Base-by-base conservation (phyloP, 192 early-diverging fungal genomes). In the Funneliformis mosseae region DNA sequence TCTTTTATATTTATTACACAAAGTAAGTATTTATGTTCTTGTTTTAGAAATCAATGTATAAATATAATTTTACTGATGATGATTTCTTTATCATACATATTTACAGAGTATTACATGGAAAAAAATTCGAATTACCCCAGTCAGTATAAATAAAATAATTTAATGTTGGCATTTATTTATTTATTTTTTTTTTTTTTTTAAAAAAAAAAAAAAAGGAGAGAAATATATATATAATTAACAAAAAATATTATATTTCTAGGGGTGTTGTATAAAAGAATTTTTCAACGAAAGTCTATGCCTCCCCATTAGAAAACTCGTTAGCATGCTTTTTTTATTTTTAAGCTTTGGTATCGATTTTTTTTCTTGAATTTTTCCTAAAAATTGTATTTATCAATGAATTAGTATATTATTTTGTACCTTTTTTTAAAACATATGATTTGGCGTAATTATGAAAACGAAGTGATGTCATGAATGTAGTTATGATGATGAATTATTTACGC, bases 1-100 rank as follows among this genome's bases (percentile, higher is more conserved):
- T 99, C 84, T 97, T 98, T 88, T 99, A 97, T 82, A 93, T 99
- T 67, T 99, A 99, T 87, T 94, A 89, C 38, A 87, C 80, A 82
- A 94, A 91, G 92, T 94, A 88, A 87, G 78, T 79, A 43, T 39
- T 55, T 28, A 27, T 46, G 5, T 39, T 11, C 38, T 60, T 76
- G 18, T 16, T 8, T n/a, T 8, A 25, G 6, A 48, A 0, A 11
- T 46, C 4, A 8, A 72, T 10, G 62, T 25, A 2, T 72, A n/a
- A 10, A 42, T 72, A 8, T 5, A 23, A 43, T 46, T 8, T 23
- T 43, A 10, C 21, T 42, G 6, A 45, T 25, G 6, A 45, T 25
- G 18, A 46, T 45, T 45, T 38, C 18, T 6, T 42, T 16, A 10
- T 9, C 21, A 59, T 64, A 9, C 2, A 23, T 23, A 64, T 64